Conservation (phyloP, 1,284 basidiomycete genomes). For the Irpex sp. region DNA sequence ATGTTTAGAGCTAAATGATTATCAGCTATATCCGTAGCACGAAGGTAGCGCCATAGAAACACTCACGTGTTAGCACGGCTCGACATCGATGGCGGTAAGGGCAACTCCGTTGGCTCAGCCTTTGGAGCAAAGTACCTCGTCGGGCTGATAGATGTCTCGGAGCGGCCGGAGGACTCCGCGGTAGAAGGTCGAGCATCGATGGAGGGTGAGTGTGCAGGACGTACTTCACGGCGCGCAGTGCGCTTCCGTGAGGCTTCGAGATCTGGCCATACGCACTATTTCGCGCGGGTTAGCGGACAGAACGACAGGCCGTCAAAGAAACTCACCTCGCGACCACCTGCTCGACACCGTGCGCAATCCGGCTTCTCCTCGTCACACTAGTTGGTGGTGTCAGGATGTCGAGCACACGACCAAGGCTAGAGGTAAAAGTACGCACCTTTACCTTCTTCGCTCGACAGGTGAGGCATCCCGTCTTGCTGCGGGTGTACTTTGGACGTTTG, state of each 20-base stretch:
- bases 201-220: conserved; percentile 34
- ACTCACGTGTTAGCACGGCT: conserved; percentile 43
- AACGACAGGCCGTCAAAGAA: conserved; percentile 7
- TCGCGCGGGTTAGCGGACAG: conserved; percentile 17
- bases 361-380: conserved; percentile 84
- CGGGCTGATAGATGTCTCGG: conserved; percentile 56
- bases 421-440: conserved; percentile 49
- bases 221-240: conserved; percentile 28
- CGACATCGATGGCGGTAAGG: conserved; percentile 45
- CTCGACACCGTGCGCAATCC: conserved; percentile 72
- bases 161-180: conserved; percentile 59
- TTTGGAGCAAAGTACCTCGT: conserved; percentile 57
- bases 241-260: conserved; percentile 61
- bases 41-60: neutral
- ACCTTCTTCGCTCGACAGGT: conserved; percentile 86
- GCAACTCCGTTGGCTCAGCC: conserved; percentile 46
- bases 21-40: neutral
- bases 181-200: conserved; percentile 58
- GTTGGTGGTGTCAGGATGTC: conserved; percentile 5
- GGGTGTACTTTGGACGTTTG: conserved; percentile 82
- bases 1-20: neutral
- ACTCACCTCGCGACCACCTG: conserved; percentile 73
- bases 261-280: conserved; percentile 80
- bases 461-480: conserved; percentile 81
- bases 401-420: neutral